Conservation (phyloP, 495 filamentous ascomycete species). For the Corynascus novoguineensis region DNA sequence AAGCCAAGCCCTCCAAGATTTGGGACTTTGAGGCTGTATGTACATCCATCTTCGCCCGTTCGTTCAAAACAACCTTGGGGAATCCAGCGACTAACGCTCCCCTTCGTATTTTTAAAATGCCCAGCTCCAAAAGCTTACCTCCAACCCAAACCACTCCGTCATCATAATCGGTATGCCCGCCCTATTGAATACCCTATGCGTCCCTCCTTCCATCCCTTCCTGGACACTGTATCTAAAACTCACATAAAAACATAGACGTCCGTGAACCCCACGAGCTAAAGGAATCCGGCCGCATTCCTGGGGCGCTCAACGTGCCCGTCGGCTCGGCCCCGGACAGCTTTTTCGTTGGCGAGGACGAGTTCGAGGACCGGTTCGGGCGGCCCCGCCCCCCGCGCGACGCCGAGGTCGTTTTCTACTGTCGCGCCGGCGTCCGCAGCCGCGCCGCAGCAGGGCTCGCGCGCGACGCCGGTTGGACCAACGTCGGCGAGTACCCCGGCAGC, state of each 20-base stretch:
- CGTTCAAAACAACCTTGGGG: not conserved
- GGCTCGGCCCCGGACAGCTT: constrained; percentile 69
- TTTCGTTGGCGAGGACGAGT: constrained; percentile 67
- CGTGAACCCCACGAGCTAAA: constrained; percentile 78
- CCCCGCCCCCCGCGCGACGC: constrained; percentile 49
- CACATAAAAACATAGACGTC: constrained; percentile 52
- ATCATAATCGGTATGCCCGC: constrained; percentile 16
- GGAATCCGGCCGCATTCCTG: constrained; percentile 68
- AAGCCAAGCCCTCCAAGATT: constrained; percentile 30
- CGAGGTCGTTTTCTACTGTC: constrained; percentile 86
- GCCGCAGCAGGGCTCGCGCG: constrained; percentile 76
- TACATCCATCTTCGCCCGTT: not conserved
- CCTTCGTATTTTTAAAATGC: too few relatives aligned
- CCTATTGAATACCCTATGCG: too few relatives aligned
- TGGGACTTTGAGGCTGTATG: constrained; percentile 45
- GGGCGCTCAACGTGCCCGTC: constrained; percentile 73
- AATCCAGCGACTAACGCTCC: not conserved
- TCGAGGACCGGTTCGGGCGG: constrained; percentile 67
- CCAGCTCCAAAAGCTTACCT: constrained; percentile 21
- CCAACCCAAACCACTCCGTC: constrained; percentile 5
- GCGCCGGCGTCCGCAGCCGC: constrained; percentile 74
- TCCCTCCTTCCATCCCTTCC: not conserved
- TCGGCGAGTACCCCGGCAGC: constrained; percentile 81
- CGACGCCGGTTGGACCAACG: constrained; percentile 64
- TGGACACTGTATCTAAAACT: constrained; percentile 8